A percentile compares a stretch with the other conserved stretches of the same genome.
These are phyloP conservation scores for Lichtheimia hyalospora DNA, from an alignment of 371 early-diverging fungal species.

Conservation along the genomic window DNA sequence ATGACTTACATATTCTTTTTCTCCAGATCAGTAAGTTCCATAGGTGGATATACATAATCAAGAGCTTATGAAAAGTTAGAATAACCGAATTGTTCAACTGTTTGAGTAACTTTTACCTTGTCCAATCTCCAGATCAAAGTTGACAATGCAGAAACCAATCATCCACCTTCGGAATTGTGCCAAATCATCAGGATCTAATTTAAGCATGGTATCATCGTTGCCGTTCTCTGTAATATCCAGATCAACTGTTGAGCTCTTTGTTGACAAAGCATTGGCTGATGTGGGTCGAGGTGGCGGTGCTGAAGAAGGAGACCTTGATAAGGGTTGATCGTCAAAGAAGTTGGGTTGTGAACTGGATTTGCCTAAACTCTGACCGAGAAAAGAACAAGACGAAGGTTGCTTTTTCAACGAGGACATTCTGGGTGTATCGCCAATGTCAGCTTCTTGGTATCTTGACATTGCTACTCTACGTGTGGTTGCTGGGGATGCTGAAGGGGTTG, in stretches of 20 bases:
- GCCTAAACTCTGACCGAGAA: constrained; percentile 11
- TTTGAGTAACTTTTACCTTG: constrained; percentile 61
- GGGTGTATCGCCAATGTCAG: constrained; percentile 42
- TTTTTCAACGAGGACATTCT: constrained; percentile 24
- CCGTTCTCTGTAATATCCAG: constrained; percentile 42
- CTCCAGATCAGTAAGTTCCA: constrained; percentile 72
- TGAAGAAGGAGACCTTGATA: background rate
- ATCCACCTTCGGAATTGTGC: constrained; percentile 78
- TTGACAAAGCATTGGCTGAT: background rate
- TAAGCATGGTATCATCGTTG: constrained; percentile 17
- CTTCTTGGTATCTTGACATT: constrained; percentile 21
- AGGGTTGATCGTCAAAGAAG: constrained; percentile 17
- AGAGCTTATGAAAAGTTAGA: constrained; percentile 52
- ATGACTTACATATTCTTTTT: constrained; percentile 75
- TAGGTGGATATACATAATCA: constrained; percentile 83
- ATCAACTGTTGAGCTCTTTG: background rate
- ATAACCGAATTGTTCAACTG: background rate
- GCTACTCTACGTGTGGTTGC: background rate
- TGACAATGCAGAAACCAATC: constrained; percentile 85
- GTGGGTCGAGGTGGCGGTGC: background rate
- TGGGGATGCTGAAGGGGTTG: constrained; percentile 8
- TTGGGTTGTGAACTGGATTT: constrained; percentile 31
- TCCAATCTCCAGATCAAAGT: constrained; percentile 94
- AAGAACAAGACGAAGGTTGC: constrained; percentile 26
- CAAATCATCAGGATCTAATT: constrained; percentile 42